Evolutionary conservation across 345 rosid genomes (phyloP).

Genomic region (Mangifera indica): DNA sequence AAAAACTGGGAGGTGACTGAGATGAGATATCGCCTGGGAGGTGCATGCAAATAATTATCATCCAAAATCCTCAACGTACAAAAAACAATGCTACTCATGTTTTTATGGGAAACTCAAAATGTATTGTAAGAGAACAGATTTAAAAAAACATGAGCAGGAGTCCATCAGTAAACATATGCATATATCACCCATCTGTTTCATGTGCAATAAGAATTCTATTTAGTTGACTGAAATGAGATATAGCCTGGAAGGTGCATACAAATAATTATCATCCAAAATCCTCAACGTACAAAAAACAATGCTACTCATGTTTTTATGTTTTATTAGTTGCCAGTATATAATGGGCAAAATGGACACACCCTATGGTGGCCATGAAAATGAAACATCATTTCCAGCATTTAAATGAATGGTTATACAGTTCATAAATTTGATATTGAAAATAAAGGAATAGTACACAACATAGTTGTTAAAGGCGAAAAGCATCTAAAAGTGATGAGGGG

Average conservation of each 20-base stretch:
- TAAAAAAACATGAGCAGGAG: too few relatives aligned
- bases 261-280: not conserved
- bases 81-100: not conserved
- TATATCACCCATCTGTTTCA: too few relatives aligned
- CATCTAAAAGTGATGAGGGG: too few relatives aligned
- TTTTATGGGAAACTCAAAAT: not conserved
- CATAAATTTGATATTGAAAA: not conserved
- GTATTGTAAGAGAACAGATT: not conserved
- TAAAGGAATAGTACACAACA: too few relatives aligned
- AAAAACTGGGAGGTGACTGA: not conserved
- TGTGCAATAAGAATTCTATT: not conserved
- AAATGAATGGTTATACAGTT: too few relatives aligned
- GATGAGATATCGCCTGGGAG: too few relatives aligned
- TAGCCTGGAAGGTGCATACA: not conserved
- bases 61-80: not conserved
- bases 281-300: not conserved
- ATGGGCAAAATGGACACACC: not conserved
- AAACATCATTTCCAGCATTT: not conserved
- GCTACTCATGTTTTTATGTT: not conserved
- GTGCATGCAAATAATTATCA: not conserved
- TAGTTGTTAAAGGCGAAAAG: too few relatives aligned
- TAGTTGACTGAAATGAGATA: not conserved
- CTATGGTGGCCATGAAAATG: not conserved
- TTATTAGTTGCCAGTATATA: not conserved
- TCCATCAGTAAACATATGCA: too few relatives aligned